Evolutionary conservation across 805 yeast genomes (phyloP).

Genomic region (Blastobotrys parvus): DNA sequence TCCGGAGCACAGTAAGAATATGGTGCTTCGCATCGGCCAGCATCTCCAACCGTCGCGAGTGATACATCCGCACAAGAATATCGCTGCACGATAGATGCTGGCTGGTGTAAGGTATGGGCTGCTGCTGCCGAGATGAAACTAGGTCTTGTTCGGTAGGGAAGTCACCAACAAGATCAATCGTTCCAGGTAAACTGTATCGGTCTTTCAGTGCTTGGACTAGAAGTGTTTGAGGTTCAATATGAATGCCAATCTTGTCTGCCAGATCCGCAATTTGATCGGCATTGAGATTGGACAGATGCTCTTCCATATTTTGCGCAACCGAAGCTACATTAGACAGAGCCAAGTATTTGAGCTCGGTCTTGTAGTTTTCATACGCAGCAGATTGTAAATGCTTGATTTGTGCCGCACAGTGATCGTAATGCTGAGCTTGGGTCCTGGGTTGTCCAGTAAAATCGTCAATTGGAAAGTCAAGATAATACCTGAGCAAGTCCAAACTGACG

Average conservation of each 20-base stretch:
- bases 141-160: background rate
- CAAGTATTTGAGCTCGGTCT: conserved; percentile 18
- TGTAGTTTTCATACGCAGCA: conserved; percentile 15
- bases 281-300: conserved; percentile 16
- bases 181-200: background rate
- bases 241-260: conserved; percentile 5
- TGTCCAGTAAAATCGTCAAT: conserved; percentile 36
- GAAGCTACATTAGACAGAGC: conserved; percentile 23
- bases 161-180: background rate
- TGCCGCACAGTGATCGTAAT: conserved; percentile 8
- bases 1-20: background rate
- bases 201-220: background rate
- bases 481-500: conserved; percentile 3
- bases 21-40: background rate
- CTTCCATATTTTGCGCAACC: conserved; percentile 18
- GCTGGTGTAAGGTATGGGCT: background rate
- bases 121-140: background rate
- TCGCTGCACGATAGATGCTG: background rate
- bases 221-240: background rate
- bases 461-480: conserved; percentile 30
- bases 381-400: conserved; percentile 22
- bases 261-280: conserved; percentile 15
- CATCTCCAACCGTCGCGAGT: background rate
- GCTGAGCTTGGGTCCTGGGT: conserved; percentile 14
- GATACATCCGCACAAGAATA: background rate